Evolutionary conservation across 306 rosid species (phyloP).

Genomic region (Gillenia trifoliata): DNA sequence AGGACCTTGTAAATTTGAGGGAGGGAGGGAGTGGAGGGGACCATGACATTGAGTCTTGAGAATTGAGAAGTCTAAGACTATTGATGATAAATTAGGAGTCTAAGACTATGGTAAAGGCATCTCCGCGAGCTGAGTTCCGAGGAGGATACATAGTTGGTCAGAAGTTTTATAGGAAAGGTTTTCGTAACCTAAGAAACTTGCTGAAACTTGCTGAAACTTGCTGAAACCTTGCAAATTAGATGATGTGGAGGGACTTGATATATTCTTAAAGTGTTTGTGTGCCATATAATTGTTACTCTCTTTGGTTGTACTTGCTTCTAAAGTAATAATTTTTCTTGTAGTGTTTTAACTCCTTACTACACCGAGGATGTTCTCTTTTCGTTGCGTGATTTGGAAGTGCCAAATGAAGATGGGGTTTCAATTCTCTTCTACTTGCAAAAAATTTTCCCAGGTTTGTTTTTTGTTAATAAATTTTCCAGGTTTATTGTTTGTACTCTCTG

Average conservation of each 20-base stretch:
- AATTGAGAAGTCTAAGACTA: not conserved
- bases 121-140: not conserved
- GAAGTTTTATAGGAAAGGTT: not conserved
- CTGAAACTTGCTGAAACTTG: not conserved
- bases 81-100: too few species aligned
- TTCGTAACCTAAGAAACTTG: not conserved
- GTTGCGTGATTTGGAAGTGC: conserved; percentile 56
- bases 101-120: not conserved
- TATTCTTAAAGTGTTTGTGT: not conserved
- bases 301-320: not conserved
- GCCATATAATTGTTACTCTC: not conserved
- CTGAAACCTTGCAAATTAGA: not conserved
- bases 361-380: conserved; percentile 96
- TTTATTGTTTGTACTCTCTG: conserved; percentile 9
- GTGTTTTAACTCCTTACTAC: conserved; percentile 94
- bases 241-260: not conserved
- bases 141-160: not conserved
- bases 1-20: not conserved
- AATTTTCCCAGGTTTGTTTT: conserved; percentile 75
- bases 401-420: conserved; percentile 93
- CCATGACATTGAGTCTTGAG: not conserved
- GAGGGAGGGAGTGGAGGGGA: not conserved
- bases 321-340: conserved; percentile 26
- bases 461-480: conserved; percentile 28
- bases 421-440: conserved; percentile 91